phyloP scores from a whole-genome alignment of 1,284 basidiomycete genomes.

The Ganoderma sinense region DNA sequence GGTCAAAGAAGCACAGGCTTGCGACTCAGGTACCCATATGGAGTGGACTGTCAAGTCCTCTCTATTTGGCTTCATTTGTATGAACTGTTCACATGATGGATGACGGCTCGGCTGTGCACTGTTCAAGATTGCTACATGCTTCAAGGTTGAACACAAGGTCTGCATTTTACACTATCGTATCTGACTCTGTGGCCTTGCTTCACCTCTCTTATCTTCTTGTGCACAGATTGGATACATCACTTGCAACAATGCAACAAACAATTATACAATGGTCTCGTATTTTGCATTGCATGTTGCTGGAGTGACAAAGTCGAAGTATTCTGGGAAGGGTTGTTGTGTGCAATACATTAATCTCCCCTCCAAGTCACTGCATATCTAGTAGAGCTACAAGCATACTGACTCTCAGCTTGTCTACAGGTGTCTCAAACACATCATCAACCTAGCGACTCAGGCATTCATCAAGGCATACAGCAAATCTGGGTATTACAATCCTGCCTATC shows the following conservation, averaged over 20 bases:
- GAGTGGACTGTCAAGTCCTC: neutral
- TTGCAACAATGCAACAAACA: conserved; percentile 46
- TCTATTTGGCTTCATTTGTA: neutral
- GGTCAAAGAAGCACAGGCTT: conserved; percentile 41
- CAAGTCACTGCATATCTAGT: neutral
- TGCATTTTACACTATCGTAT: neutral
- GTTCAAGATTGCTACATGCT: neutral
- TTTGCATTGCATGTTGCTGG: conserved; percentile 23
- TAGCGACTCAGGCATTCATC: conserved; percentile 20
- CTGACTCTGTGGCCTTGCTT: no score
- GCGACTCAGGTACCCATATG: neutral
- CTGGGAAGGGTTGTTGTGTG: neutral
- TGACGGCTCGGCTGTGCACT: neutral
- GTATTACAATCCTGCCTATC: conserved; percentile 17
- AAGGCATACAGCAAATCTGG: conserved; percentile 8
- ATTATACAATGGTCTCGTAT: conserved; percentile 42
- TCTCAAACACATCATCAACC: conserved; percentile 26
- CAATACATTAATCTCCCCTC: neutral
- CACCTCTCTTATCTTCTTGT: neutral
- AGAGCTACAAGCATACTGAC: neutral
- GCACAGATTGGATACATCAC: conserved; percentile 43
- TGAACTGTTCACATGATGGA: neutral
- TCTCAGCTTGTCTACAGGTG: conserved; percentile 9
- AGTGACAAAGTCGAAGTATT: neutral
- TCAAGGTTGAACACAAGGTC: conserved; percentile 23